Base-by-base conservation (phyloP, 148 eudicot genomes). In the Salicornia ramosissima region DNA sequence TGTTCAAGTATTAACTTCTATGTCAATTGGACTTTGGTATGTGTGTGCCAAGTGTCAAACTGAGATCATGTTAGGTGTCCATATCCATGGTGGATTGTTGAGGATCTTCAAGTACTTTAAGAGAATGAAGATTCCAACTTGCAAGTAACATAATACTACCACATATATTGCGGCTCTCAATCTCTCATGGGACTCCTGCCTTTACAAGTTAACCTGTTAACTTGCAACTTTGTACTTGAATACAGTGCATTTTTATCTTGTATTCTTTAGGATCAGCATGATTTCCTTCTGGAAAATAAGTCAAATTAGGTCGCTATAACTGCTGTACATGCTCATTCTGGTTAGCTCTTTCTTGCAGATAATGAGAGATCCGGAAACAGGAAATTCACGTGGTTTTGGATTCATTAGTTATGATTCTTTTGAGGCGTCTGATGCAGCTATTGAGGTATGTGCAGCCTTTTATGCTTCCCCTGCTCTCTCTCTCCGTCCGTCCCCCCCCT, bases 341-440 rank as follows among this genome's bases (percentile, higher is more conserved):
- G 33, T 65, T 77, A 51, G 25, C 22, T 72, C 34, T 28, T 13
- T 36, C 55, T 69, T 71, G 67, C 87, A 94, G 99, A 94, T 94
- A 70, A 90, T 90, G 99, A 88, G 99, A 77, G 99, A 94, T 78
- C 97, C 97, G 7, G 96, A 94, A 60, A 88, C 98, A 7, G 98
- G 97, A 65, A 94, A 94, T 72, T 90, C 99, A 29, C 89, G 97
- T 68, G 97, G 97, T 71, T 94, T 94, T 83, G 99, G 96, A 56
- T 94, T 94, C 77, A 83, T 94, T 56, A 90, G 99, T 80, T 94
- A 94, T 80, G 97, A 90, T 80, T 94, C 97, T 71, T 94, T 94
- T 60, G 96, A 88, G 72, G 90, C 98, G 57, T 94, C 99, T 77
- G 97, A 90, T 86, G 92, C 91, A 49, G 97, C 97, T 82, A 88